These are phyloP conservation scores for Thuja plicata DNA, from an alignment of 83 land plant species.

Conservation along the genomic window DNA sequence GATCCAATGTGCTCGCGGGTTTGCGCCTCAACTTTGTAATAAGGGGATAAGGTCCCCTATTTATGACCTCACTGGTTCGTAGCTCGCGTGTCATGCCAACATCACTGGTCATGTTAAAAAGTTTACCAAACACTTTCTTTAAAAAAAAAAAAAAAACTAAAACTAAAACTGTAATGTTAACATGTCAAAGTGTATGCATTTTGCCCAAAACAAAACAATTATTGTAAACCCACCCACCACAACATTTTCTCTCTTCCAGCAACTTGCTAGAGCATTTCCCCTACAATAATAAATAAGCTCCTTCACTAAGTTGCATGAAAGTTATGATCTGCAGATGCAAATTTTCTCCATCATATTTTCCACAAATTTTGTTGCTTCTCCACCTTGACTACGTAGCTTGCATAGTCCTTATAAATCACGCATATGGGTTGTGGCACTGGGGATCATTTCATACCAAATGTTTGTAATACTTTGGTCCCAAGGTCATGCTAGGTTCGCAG, in stretches of 20 bases:
- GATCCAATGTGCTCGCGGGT: too few species aligned
- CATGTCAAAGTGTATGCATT: neutral
- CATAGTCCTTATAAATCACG: slow-evolving; percentile 49
- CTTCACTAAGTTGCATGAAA: slow-evolving; percentile 50
- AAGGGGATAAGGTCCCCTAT: too few species aligned
- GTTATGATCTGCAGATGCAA: slow-evolving; percentile 47
- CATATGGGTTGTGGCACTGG: slow-evolving; percentile 44
- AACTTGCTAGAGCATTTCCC: slow-evolving; percentile 31
- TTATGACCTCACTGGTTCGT: too few species aligned
- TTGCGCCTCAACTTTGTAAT: too few species aligned
- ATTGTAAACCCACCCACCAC: slow-evolving; percentile 44
- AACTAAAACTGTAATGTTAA: neutral
- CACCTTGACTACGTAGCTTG: slow-evolving; percentile 28
- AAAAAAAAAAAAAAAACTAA: too few species aligned
- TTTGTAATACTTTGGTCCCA: slow-evolving; percentile 40
- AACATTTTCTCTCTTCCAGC: slow-evolving; percentile 31
- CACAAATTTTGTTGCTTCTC: slow-evolving; percentile 44
- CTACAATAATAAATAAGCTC: slow-evolving; percentile 33
- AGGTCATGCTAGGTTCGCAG: slow-evolving; percentile 46
- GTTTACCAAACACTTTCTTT: too few species aligned
- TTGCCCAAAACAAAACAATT: slow-evolving; percentile 29
- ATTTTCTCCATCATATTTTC: slow-evolving; percentile 50
- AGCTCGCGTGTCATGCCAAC: too few species aligned
- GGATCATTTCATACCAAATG: slow-evolving; percentile 39
- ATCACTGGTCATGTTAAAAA: too few species aligned